These are phyloP conservation scores for Phaeolepiota aurea DNA, from an alignment of 768 basidiomycete genomes.

Conservation along the genomic window DNA sequence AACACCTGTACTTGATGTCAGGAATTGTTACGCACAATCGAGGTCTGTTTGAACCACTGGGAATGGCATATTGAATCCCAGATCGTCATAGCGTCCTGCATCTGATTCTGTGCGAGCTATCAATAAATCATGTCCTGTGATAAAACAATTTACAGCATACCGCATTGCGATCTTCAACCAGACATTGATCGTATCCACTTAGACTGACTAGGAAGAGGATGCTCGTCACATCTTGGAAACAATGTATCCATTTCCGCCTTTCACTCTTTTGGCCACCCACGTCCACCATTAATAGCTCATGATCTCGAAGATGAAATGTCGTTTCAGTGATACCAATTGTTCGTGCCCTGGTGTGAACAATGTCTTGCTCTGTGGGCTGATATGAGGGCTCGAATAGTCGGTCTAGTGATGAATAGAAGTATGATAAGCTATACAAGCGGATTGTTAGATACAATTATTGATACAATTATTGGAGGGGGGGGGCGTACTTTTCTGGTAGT, in stretches of 20 bases:
- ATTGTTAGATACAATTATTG: conserved; percentile 1
- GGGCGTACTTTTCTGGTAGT: conserved; percentile 78
- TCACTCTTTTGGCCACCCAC: conserved; percentile 93
- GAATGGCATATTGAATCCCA: conserved; percentile 98
- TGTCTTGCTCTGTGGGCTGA: conserved; percentile 77
- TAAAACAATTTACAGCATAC: conserved; percentile 31
- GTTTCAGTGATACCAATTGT: conserved; percentile 92
- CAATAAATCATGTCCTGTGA: too few relatives aligned
- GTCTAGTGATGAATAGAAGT: conserved; percentile 76
- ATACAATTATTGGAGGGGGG: neutral
- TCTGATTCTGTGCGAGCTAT: conserved; percentile 66
- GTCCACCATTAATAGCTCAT: conserved; percentile 90
- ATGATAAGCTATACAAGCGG: conserved; percentile 39
- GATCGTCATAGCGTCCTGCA: conserved; percentile 98
- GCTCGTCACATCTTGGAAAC: conserved; percentile 90
- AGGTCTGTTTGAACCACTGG: conserved; percentile 93
- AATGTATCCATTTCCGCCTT: conserved; percentile 90
- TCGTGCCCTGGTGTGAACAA: conserved; percentile 76
- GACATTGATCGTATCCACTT: conserved; percentile 90
- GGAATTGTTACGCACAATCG: conserved; percentile 52
- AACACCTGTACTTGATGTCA: neutral
- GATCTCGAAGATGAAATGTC: conserved; percentile 66
- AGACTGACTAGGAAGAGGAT: conserved; percentile 88
- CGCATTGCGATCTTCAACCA: conserved; percentile 88
- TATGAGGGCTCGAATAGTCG: conserved; percentile 72